Evolutionary conservation across 345 rosid species (phyloP).

Genomic region (Chamaenerion angustifolium): DNA sequence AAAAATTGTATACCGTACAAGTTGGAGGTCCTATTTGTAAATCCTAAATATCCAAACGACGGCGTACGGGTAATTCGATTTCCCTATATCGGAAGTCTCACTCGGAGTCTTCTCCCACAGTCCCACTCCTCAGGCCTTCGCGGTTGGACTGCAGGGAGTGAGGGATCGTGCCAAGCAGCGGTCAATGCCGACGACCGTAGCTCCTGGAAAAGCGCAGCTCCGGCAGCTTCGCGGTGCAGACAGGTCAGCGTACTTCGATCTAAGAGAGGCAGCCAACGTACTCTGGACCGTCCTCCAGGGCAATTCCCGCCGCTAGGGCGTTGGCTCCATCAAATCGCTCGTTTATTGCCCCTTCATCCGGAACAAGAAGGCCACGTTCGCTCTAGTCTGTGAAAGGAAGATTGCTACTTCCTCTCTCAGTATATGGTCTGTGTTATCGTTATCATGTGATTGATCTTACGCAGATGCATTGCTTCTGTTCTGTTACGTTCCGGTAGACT

Average conservation of each 20-base stretch:
- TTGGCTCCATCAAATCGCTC: conserved; percentile 68
- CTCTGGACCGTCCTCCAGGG: conserved; percentile 58
- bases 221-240: conserved; percentile 23
- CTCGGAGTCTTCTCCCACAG: not conserved
- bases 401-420: too few species aligned
- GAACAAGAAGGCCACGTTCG: conserved; percentile 79
- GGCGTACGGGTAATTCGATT: too few species aligned
- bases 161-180: not conserved
- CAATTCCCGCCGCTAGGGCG: conserved; percentile 63
- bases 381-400: conserved; percentile 67
- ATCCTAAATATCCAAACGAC: too few species aligned
- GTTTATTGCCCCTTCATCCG: conserved; percentile 59
- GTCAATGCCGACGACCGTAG: not conserved
- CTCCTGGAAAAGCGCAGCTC: not conserved
- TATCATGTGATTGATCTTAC: too few species aligned
- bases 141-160: not conserved
- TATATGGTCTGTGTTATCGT: too few species aligned
- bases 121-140: not conserved
- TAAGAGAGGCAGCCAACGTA: conserved; percentile 83
- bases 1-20: too few species aligned
- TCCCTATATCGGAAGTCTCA: too few species aligned
- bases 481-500: too few species aligned
- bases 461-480: too few species aligned
- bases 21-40: too few species aligned
- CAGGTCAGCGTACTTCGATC: conserved; percentile 57